A percentile compares a stretch with the other conserved stretches of the same genome.
Evolutionary conservation across 2,329 filamentous ascomycete genomes (phyloP).

Genomic region (Aureobasidium sp.): DNA sequence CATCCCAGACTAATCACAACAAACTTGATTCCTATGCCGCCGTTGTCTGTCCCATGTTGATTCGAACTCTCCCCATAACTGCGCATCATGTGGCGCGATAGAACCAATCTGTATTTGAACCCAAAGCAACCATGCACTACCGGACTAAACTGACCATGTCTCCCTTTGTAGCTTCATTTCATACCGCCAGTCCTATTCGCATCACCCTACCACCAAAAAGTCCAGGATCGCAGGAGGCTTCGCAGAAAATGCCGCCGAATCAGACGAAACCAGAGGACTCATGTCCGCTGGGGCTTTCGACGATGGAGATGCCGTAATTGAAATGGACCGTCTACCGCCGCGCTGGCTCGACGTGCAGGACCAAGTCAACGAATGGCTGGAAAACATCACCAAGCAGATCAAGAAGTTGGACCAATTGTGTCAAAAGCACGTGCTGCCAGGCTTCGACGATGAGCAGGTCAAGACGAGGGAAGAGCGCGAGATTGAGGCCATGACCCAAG

Average conservation of each 20-base stretch:
- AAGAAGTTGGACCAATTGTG: conserved; percentile 84
- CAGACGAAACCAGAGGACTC: conserved; percentile 67
- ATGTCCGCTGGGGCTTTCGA: conserved; percentile 68
- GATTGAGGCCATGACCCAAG: conserved; percentile 84
- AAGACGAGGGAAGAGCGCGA: conserved; percentile 80
- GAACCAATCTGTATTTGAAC: conserved; percentile 78
- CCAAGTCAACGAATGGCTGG: conserved; percentile 77
- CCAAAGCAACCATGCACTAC: conserved; percentile 9
- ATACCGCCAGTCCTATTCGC: conserved; percentile 96
- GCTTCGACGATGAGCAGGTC: conserved; percentile 90
- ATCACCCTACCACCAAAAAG: conserved; percentile 78
- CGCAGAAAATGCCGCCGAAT: conserved; percentile 36
- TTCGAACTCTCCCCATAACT: background rate
- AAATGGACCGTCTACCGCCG: conserved; percentile 94
- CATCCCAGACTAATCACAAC: background rate
- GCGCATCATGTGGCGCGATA: conserved; percentile 68
- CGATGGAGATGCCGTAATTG: conserved; percentile 88
- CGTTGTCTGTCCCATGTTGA: background rate
- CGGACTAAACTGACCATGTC: conserved; percentile 6
- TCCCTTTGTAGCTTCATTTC: conserved; percentile 71
- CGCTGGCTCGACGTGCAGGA: conserved; percentile 95
- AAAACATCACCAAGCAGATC: conserved; percentile 73
- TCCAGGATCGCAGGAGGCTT: conserved; percentile 51
- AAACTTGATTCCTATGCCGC: background rate
- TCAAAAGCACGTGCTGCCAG: conserved; percentile 92